These are phyloP conservation scores for Suillus fuscotomentosus DNA, from an alignment of 768 basidiomycete genomes.

Conservation along the genomic window DNA sequence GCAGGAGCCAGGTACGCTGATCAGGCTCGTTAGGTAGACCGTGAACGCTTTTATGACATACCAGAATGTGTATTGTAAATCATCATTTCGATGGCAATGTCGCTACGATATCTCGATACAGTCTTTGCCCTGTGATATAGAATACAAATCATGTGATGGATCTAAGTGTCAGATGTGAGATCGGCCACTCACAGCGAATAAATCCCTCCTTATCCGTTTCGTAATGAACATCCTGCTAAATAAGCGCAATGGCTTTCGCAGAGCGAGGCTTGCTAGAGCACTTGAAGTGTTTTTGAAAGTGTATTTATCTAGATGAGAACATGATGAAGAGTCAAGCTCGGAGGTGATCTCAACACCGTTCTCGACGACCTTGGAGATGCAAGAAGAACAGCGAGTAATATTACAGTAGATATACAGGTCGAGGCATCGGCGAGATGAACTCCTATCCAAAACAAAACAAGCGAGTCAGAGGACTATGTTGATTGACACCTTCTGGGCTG, in stretches of 20 bases:
- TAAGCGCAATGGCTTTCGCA: slow-evolving; percentile 44
- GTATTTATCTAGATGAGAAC: slow-evolving; percentile 11
- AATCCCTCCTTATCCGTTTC: no score
- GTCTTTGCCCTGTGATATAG: no score
- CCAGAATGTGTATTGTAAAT: no score
- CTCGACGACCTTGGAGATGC: slow-evolving; percentile 36
- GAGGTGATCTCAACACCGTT: slow-evolving; percentile 43
- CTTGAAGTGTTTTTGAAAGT: slow-evolving; percentile 38
- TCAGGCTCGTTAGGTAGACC: no score
- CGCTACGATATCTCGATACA: no score
- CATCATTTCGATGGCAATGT: no score
- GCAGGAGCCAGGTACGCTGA: no score
- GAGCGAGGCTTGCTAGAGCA: slow-evolving; percentile 45
- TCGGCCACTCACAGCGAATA: no score
- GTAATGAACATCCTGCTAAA: slow-evolving; percentile 35
- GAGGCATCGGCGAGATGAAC: slow-evolving; percentile 43
- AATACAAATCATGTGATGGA: no score
- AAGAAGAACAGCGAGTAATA: slow-evolving; percentile 40
- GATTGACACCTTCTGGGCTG: not conserved
- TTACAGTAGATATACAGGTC: slow-evolving; percentile 38
- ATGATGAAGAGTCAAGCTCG: slow-evolving; percentile 49
- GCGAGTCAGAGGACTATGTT: slow-evolving; percentile 15
- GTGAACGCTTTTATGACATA: no score
- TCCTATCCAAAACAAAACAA: slow-evolving; percentile 27
- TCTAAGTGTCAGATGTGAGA: no score